Conservation (phyloP, 192 early-diverging fungal genomes). For the Coemansia sp. region DNA sequence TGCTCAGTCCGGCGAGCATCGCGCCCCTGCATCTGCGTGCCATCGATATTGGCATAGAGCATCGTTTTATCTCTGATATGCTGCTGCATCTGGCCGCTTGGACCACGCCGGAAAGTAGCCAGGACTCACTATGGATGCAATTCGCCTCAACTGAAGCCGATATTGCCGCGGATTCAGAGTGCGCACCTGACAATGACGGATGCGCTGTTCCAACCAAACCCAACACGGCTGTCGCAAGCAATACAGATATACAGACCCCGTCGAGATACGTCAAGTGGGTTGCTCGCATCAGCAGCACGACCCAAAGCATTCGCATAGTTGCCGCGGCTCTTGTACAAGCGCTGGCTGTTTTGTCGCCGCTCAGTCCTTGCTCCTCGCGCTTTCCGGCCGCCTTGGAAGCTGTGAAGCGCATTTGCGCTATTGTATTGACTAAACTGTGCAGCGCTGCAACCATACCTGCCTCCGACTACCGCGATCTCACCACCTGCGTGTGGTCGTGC, state of each 20-base stretch:
- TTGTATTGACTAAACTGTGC: constrained; percentile 33
- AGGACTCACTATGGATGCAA: constrained; percentile 22
- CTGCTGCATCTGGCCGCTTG: constrained; percentile 5
- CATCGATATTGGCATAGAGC: constrained; percentile 28
- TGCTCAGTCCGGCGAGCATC: constrained; percentile 20
- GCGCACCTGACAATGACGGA: not conserved
- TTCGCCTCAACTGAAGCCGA: constrained; percentile 10
- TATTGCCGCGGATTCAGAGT: not conserved
- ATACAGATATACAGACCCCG: not conserved
- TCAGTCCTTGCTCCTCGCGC: not conserved
- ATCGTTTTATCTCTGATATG: constrained; percentile 17
- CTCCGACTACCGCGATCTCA: not conserved
- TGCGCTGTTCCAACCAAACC: not conserved
- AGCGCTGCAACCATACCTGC: not conserved
- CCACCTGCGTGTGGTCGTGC: constrained; percentile 14
- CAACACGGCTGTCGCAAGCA: not conserved
- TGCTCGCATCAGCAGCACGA: constrained; percentile 35
- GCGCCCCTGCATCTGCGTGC: constrained; percentile 39
- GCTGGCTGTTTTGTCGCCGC: not conserved
- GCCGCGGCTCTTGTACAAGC: constrained; percentile 35
- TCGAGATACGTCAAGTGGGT: constrained; percentile 50
- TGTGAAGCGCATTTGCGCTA: constrained; percentile 18
- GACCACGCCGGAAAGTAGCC: not conserved
- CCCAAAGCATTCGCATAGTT: constrained; percentile 30
- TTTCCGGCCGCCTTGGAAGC: constrained; percentile 9